Conservation (phyloP, 2,329 filamentous ascomycete genomes). For the Fusarium begoniae region DNA sequence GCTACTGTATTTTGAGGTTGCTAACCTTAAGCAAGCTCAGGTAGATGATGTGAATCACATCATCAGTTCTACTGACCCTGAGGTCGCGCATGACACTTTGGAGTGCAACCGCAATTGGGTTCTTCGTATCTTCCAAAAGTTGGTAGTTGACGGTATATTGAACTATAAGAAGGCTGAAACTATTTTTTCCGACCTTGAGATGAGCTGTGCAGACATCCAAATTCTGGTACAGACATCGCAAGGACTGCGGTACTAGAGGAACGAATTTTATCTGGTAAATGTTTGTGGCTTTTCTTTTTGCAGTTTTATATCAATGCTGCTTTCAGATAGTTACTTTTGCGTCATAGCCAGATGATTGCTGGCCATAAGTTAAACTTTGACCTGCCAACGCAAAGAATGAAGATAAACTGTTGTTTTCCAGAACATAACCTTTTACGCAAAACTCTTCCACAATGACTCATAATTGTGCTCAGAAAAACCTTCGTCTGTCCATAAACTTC, state of each 20-base stretch:
- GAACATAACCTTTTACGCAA: background rate
- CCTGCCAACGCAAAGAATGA: background rate
- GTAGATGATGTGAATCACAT: rapidly evolving
- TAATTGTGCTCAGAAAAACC: background rate
- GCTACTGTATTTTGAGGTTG: background rate
- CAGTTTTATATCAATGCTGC: background rate
- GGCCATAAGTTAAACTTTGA: rapidly evolving
- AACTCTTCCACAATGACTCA: background rate
- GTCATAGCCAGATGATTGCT: rapidly evolving
- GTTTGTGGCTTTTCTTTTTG: rapidly evolving
- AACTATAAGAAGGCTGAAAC: too few species aligned
- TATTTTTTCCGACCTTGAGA: background rate
- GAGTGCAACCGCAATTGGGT: background rate
- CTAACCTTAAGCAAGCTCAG: rapidly evolving
- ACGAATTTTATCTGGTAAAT: rapidly evolving
- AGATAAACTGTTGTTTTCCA: too few species aligned
- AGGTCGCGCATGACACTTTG: background rate
- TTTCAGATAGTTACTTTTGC: too few species aligned
- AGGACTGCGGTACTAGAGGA: rapidly evolving
- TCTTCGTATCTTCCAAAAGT: background rate
- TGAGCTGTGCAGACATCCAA: background rate
- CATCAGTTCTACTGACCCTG: rapidly evolving
- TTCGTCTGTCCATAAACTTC: background rate
- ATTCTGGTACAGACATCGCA: background rate
- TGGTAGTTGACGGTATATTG: background rate